Conservation (phyloP, 495 filamentous ascomycete species). For the Hypoxylon crocopeplum region DNA sequence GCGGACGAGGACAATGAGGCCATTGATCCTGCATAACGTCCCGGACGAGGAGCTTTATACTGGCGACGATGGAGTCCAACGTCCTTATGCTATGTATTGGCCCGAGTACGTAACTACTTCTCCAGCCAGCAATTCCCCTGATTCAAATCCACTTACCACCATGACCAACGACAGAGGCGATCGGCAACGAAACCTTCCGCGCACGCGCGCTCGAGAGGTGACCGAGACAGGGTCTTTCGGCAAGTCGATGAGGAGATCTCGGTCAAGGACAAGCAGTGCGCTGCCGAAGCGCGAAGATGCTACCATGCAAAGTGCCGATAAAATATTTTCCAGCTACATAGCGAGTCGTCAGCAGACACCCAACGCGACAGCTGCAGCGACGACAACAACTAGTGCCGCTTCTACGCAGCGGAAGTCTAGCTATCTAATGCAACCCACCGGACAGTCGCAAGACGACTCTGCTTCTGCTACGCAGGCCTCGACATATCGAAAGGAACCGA, state of each 20-base stretch:
- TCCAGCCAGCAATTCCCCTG: neutral
- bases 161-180: constrained; percentile 30
- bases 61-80: constrained; percentile 61
- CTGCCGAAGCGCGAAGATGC: constrained; percentile 61
- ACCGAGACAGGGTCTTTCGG: constrained; percentile 63
- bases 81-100: constrained; percentile 64
- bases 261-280: constrained; percentile 56
- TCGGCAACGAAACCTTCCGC: constrained; percentile 37
- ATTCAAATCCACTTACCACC: constrained; percentile 23
- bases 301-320: constrained; percentile 60
- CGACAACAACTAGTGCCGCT: constrained; percentile 11
- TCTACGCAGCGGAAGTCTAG: constrained; percentile 40
- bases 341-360: constrained; percentile 39
- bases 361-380: constrained; percentile 8
- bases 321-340: constrained; percentile 54
- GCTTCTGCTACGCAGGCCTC: constrained; percentile 33
- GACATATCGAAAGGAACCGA: constrained; percentile 57
- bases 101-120: constrained; percentile 52
- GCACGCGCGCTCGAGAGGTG: constrained; percentile 48
- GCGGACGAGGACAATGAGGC: constrained; percentile 55
- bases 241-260: constrained; percentile 60
- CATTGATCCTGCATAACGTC: constrained; percentile 65
- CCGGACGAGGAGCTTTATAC: constrained; percentile 65
- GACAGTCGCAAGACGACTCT: constrained; percentile 41
- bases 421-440: constrained; percentile 27